Evolutionary conservation across 2,329 filamentous ascomycete genomes (phyloP).

Genomic region (Colletotrichum spinosum): DNA sequence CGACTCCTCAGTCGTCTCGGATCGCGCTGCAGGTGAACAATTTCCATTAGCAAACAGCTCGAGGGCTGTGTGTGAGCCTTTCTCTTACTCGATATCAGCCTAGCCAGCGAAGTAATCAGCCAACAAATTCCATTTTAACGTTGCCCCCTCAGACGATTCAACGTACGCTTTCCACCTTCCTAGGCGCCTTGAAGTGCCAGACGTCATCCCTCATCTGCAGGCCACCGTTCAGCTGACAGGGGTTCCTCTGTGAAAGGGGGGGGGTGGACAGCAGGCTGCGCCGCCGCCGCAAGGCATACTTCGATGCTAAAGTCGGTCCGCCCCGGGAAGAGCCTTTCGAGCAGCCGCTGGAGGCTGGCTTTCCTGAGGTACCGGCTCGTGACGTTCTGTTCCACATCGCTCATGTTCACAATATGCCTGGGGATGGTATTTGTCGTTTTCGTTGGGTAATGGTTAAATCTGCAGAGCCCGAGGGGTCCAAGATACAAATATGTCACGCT

Average conservation of each 20-base stretch:
- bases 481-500: constrained; percentile 6
- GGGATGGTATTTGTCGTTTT: not conserved
- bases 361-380: constrained; percentile 43
- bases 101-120: not conserved
- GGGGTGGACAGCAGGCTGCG: not conserved
- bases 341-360: constrained; percentile 41
- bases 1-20: not conserved
- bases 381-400: constrained; percentile 39
- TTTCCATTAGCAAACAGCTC: constrained; percentile 1
- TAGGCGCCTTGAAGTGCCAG: constrained; percentile 44
- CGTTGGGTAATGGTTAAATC: not conserved
- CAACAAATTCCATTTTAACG: not conserved
- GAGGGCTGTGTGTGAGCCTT: not conserved
- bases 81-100: constrained; percentile 8
- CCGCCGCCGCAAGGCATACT: constrained; percentile 34
- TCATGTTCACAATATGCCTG: constrained; percentile 9
- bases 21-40: not conserved
- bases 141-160: not conserved
- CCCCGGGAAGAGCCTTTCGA: constrained; percentile 42
- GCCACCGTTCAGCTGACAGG: constrained; percentile 25
- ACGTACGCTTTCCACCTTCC: constrained; percentile 6
- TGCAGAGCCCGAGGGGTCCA: too few relatives aligned
- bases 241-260: not conserved
- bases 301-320: constrained; percentile 44
- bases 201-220: constrained; percentile 46